Base-by-base conservation (phyloP, 306 rosid species). In the Ormosia semicastrata region DNA sequence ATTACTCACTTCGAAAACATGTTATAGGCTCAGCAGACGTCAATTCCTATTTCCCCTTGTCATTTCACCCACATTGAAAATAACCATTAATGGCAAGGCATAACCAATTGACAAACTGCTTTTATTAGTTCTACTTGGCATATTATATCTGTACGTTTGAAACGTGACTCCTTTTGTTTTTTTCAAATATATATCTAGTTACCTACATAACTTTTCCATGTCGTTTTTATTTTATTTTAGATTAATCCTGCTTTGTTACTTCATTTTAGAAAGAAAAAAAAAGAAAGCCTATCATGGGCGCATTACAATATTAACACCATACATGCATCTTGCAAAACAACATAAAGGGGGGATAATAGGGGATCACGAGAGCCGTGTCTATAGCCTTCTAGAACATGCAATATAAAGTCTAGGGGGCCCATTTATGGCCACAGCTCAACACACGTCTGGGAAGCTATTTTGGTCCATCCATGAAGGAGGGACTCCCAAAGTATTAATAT, bases 311-410 rank as follows among this genome's bases (percentile, higher is more conserved):
- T 32, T 0, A 62, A 46, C 71, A 29, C 18, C 30, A 32, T 1
- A 3, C 7, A 12, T 8, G 78, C 57, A 62, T 44, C 47, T 24
- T 24, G 57, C 34, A 2, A 11, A 32, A 66, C 8, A 39, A n/a
- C 4, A 13, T 10, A 9, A 5, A 2, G 1, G 6, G 4, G 14
- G 4, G 14, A 44, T 41, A n/a, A 49, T 40, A 34, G 14, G 74
- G 15, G 6, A 43, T 14, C 1, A 29, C 11, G 17, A 75, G 15
- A 54, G 36, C 37, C 64, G 49, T 36, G 14, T 44, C 52, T 57
- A 32, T 4, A 62, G 34, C 29, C n/a, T 47, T 75, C 69, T 33
- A 85, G 39, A 40, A 66, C 80, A 34, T 24, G 58, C 74, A 72
- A 72, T 18, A 39, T 32, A 10, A 0, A 80, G 78, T 62, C 14